phyloP scores from a whole-genome alignment of 2,329 filamentous ascomycete species.

The Botrytis hyacinthi region DNA sequence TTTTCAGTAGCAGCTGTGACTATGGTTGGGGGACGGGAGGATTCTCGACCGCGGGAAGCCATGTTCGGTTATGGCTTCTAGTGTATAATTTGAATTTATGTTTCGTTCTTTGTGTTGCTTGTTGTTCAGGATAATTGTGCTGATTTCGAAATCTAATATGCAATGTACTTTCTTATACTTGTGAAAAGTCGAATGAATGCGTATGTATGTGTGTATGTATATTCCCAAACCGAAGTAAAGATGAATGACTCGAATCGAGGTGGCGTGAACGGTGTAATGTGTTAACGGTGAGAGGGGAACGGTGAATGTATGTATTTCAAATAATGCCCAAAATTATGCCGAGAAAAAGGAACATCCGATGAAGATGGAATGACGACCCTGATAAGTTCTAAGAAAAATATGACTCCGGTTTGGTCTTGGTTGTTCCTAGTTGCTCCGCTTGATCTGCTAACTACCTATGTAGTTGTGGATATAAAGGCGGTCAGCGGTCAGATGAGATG shows the following conservation, averaged over 20 bases:
- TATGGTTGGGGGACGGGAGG: constrained; percentile 19
- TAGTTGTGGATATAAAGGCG: constrained; percentile 15
- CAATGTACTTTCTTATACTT: neutral
- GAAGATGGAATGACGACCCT: neutral
- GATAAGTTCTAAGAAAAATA: neutral
- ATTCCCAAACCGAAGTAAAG: neutral
- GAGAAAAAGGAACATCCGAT: neutral
- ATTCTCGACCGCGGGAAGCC: constrained; percentile 7
- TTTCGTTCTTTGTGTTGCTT: neutral
- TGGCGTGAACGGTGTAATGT: constrained; percentile 3
- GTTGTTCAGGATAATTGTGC: neutral
- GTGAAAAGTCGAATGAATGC: neutral
- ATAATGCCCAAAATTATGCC: neutral
- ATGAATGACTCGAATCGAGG: neutral
- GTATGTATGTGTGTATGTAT: neutral
- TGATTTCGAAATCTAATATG: neutral
- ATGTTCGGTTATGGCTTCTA: neutral
- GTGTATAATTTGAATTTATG: neutral
- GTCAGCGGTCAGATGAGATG: constrained; percentile 11
- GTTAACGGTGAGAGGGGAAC: neutral
- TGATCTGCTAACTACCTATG: constrained; percentile 8
- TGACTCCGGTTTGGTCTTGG: constrained; percentile 3
- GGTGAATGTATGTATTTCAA: neutral
- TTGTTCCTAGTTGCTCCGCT: constrained; percentile 1
- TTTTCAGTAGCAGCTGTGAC: constrained; percentile 35